Evolutionary conservation across 2,329 filamentous ascomycete genomes (phyloP), one percentile per base, ranked within the genome.

Genomic region (Xylaria sp.): DNA sequence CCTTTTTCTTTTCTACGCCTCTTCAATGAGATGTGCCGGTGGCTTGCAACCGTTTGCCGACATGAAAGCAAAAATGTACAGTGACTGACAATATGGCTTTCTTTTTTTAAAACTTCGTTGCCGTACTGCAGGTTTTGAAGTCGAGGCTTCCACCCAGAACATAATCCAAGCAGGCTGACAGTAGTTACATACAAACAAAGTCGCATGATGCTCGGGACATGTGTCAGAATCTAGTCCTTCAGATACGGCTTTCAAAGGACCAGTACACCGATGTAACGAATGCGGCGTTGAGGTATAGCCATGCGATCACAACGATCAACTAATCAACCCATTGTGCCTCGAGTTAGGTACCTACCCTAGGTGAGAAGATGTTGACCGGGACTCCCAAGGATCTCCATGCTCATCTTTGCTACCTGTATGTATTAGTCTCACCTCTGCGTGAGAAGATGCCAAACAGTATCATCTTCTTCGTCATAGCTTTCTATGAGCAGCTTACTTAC

Each of bases 1-100:
- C 15, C 17, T 15, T 44, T 56, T 59, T 15, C 20, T 51, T 67
- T 60, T 59, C 54, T n/a, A 33, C 44, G 51, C 28, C 51, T 44
- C 36, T 44, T 44, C 36, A 46, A 62, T 38, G 49, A 31, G 51
- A 62, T n/a, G 33, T 53, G 59, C 26, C 31, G 46, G 26, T 44
- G 11, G 23, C 36, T 44, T 59, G n/a, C n/a, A 26, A 28, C 26
- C 23, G 38, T 28, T 28, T 51, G 26, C 33, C 1, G 20, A 33
- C 23, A 15, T 6, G 10, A 28, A 33, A 51, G 15, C 4, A 3
- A 40, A 4, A 31, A 44, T 15, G 31, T n/a, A 23, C 4, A 36
- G 7, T 23, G 6, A 15, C 38, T 9, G 13, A 57, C 26, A 44
- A n/a, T 31, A 54, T 31, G 49, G 2, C 1, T 48, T 59, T 46